Conservation (phyloP, 208 protist species). For the Borovskyia barvae region DNA sequence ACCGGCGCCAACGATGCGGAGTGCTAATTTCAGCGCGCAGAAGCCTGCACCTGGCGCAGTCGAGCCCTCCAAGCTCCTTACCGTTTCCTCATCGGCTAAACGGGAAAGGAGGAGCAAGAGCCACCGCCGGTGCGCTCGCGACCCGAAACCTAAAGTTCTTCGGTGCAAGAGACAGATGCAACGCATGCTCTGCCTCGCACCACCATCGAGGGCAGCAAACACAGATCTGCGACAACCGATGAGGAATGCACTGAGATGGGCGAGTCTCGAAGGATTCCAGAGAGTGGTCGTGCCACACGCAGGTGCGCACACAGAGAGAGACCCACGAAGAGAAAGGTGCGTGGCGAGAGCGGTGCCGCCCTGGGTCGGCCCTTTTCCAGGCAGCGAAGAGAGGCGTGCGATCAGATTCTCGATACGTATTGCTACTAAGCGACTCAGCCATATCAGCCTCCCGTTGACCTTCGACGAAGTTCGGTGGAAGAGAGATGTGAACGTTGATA, state of each 20-base stretch:
- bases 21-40: no score
- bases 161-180: not conserved
- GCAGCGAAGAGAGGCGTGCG: not conserved
- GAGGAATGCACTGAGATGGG: not conserved
- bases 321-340: no score
- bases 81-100: no score
- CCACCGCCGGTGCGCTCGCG: no score
- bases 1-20: no score
- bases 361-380: no score
- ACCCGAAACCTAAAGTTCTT: not conserved
- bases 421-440: slow-evolving; percentile 26
- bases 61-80: no score
- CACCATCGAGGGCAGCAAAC: not conserved
- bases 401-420: slow-evolving; percentile 66
- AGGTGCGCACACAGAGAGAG: no score
- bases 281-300: not conserved
- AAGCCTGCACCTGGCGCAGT: no score
- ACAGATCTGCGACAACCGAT: not conserved
- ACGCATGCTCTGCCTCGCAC: not conserved
- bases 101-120: no score
- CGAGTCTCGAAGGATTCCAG: not conserved
- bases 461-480: not conserved
- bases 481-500: not conserved
- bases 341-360: no score
- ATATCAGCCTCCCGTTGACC: not conserved